These are phyloP conservation scores for Monotropa hypopitys DNA, from an alignment of 179 eudicot genomes.

Conservation along the genomic window DNA sequence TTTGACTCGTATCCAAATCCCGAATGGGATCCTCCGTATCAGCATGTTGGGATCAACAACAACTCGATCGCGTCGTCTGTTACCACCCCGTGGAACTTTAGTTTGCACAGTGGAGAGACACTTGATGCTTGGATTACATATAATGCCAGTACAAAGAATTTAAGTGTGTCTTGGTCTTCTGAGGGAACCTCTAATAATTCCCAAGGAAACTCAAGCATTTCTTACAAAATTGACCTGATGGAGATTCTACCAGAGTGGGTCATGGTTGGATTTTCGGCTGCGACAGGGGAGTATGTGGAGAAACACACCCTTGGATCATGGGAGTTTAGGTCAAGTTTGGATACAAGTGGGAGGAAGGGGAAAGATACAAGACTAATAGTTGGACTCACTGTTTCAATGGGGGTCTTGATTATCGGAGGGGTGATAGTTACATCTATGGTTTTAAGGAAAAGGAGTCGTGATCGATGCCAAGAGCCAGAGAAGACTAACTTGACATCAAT, in stretches of 20 bases:
- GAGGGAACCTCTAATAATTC: slow-evolving; percentile 17
- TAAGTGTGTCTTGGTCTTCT: slow-evolving; percentile 32
- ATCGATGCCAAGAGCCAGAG: neutral
- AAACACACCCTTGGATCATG: slow-evolving; percentile 17
- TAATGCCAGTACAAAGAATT: slow-evolving; percentile 19
- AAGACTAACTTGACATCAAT: slow-evolving; percentile 1
- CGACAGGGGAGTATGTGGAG: slow-evolving; percentile 16
- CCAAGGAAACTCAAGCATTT: slow-evolving; percentile 18
- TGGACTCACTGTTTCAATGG: slow-evolving; percentile 4
- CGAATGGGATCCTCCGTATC: slow-evolving; percentile 20
- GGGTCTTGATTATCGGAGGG: slow-evolving; percentile 1
- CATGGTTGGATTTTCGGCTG: slow-evolving; percentile 33
- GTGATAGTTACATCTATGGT: neutral
- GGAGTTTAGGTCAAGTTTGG: neutral
- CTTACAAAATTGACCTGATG: slow-evolving; percentile 23
- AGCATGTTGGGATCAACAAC: slow-evolving; percentile 38
- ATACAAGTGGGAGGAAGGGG: neutral
- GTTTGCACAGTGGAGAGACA: slow-evolving; percentile 15
- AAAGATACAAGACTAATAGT: neutral
- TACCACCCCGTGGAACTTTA: slow-evolving; percentile 12
- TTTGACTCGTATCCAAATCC: slow-evolving; percentile 21
- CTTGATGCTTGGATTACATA: slow-evolving; percentile 40
- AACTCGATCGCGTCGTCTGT: slow-evolving; percentile 27
- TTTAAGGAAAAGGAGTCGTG: neutral
- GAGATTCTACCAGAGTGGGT: slow-evolving; percentile 26